A percentile compares a stretch with the other conserved stretches of the same genome.
These are phyloP conservation scores for Phytophthora pini DNA, from an alignment of 352 stramenopile genomes.

Conservation along the genomic window DNA sequence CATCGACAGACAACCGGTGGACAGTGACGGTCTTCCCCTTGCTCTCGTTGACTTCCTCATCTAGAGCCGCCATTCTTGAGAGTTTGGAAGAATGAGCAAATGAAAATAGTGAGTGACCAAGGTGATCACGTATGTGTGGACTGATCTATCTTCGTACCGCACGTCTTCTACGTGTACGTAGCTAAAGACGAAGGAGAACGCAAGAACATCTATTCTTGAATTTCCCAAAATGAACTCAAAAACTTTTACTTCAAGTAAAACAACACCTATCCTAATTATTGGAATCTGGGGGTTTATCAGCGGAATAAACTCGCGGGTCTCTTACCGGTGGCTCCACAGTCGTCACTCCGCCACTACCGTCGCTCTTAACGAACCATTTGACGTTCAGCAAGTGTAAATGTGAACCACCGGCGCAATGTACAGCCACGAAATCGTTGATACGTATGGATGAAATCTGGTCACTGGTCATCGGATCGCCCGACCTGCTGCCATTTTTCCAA, in stretches of 20 bases:
- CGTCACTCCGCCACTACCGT: slow-evolving; percentile 18
- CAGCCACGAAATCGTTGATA: slow-evolving; percentile 35
- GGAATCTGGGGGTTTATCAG: not conserved
- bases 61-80: slow-evolving; percentile 1
- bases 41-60: not conserved
- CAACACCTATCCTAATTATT: too few relatives aligned
- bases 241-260: too few relatives aligned
- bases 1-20: slow-evolving; percentile 14
- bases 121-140: not conserved
- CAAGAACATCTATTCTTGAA: too few relatives aligned
- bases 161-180: too few relatives aligned
- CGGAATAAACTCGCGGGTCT: slow-evolving; percentile 1
- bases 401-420: slow-evolving; percentile 21
- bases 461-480: not conserved
- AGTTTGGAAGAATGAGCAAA: too few relatives aligned
- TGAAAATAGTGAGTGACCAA: not conserved
- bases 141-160: not conserved
- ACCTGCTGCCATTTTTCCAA: slow-evolving; percentile 21
- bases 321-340: slow-evolving; percentile 1
- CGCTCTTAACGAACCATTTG: slow-evolving; percentile 20
- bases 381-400: slow-evolving; percentile 25
- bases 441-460: not conserved
- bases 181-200: too few relatives aligned
- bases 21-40: not conserved
- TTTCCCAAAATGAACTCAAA: too few relatives aligned